Percentiles rank a stretch among this genome's conserved stretches.
phyloP scores from a whole-genome alignment of 2,329 filamentous ascomycete genomes.

The Monilinia fructicola region DNA sequence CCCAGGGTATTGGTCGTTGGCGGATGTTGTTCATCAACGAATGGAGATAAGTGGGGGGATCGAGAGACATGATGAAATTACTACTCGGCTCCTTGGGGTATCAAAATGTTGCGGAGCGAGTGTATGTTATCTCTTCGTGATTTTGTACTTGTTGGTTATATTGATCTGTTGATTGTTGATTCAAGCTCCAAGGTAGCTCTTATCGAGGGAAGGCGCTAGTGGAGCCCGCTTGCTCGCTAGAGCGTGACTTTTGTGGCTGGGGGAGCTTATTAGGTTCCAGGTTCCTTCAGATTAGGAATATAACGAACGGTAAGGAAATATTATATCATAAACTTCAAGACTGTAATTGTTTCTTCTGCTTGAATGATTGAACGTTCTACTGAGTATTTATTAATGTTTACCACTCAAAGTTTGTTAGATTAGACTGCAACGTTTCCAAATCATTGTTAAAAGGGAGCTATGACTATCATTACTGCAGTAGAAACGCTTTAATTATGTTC shows the following conservation, averaged over 20 bases:
- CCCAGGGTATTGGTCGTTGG: constrained; percentile 93
- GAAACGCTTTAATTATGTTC: background rate
- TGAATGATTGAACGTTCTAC: background rate
- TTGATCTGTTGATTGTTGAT: constrained; percentile 19
- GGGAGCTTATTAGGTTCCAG: too few species aligned
- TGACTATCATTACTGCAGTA: background rate
- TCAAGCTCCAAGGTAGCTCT: constrained; percentile 25
- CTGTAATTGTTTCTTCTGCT: too few species aligned
- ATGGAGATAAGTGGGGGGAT: constrained; percentile 82
- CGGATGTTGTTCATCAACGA: constrained; percentile 97
- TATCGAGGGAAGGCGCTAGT: constrained; percentile 25
- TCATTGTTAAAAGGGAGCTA: background rate
- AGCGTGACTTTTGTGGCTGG: constrained; percentile 15
- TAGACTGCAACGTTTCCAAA: background rate
- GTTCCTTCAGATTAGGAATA: too few species aligned
- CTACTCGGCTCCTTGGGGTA: constrained; percentile 23
- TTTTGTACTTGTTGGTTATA: constrained; percentile 18
- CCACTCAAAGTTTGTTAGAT: background rate
- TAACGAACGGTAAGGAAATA: background rate
- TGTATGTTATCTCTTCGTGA: constrained; percentile 5
- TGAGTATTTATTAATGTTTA: background rate
- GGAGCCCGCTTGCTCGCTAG: constrained; percentile 17
- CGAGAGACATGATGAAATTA: constrained; percentile 70
- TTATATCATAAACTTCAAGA: too few species aligned
- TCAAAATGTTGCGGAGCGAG: constrained; percentile 22